Evolutionary conservation across 179 eudicot species (phyloP).

Genomic region (Spinacia oleracea): DNA sequence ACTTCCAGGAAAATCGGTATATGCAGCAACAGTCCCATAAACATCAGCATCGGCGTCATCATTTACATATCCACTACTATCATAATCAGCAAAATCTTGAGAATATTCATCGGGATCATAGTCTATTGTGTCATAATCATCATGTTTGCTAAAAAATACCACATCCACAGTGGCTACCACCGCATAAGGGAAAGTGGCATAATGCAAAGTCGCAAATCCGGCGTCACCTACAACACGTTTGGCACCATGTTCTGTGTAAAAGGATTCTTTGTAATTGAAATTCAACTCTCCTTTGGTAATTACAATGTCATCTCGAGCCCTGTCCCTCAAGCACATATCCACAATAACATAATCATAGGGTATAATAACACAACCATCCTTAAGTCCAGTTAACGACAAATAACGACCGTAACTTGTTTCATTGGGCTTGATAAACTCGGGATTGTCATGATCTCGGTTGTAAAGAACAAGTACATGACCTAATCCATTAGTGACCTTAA

Average conservation of each 20-base stretch:
- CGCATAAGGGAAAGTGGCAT: slow-evolving; percentile 1
- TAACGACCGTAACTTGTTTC: background rate
- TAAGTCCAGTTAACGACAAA: slow-evolving; percentile 1
- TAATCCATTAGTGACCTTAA: slow-evolving; percentile 7
- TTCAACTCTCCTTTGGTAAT: background rate
- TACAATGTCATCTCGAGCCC: background rate
- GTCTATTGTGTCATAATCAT: slow-evolving; percentile 1
- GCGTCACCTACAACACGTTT: background rate
- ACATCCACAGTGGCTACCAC: slow-evolving; percentile 6
- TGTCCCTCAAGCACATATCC: background rate
- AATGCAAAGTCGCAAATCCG: background rate
- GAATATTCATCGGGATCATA: background rate
- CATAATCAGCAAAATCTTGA: background rate
- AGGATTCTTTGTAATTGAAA: background rate
- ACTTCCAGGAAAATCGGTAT: background rate
- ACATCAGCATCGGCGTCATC: background rate
- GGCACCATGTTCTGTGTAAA: background rate
- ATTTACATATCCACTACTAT: background rate
- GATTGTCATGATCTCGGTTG: background rate
- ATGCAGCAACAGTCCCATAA: slow-evolving; percentile 10
- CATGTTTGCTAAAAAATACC: background rate
- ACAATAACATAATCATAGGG: background rate
- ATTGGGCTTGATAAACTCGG: background rate
- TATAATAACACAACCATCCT: background rate
- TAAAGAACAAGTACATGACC: background rate